Evolutionary conservation across 257 asterid genomes (phyloP).

Genomic region (Capsicum baccatum): DNA sequence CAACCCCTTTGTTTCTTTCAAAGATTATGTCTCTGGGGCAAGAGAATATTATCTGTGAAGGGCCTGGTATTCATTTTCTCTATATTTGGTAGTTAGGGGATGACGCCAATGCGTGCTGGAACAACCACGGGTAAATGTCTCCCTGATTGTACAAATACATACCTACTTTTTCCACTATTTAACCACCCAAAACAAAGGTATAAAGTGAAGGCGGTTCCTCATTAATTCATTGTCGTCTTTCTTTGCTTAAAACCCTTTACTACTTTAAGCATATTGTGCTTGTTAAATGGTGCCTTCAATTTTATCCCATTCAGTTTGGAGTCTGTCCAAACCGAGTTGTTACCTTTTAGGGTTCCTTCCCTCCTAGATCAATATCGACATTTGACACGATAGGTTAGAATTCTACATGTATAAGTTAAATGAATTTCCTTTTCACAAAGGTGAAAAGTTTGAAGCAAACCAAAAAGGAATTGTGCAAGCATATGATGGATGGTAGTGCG

Average conservation of each 20-base stretch:
- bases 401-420: no score
- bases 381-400: background rate
- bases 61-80: background rate
- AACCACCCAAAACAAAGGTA: background rate
- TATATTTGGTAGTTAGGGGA: background rate
- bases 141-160: background rate
- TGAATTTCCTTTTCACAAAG: background rate
- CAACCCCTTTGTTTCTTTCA: background rate
- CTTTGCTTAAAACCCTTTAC: background rate
- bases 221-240: background rate
- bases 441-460: background rate
- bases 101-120: background rate
- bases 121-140: background rate
- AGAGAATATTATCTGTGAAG: background rate
- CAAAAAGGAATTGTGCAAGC: background rate
- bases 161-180: background rate
- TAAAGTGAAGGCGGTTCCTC: background rate
- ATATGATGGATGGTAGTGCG: background rate
- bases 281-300: background rate
- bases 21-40: background rate
- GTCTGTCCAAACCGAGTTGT: background rate
- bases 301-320: background rate
- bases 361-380: background rate
- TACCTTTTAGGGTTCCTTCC: background rate
- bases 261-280: background rate